These are phyloP conservation scores for Phylloporus sp. DNA, from an alignment of 768 basidiomycete species.

Conservation along the genomic window DNA sequence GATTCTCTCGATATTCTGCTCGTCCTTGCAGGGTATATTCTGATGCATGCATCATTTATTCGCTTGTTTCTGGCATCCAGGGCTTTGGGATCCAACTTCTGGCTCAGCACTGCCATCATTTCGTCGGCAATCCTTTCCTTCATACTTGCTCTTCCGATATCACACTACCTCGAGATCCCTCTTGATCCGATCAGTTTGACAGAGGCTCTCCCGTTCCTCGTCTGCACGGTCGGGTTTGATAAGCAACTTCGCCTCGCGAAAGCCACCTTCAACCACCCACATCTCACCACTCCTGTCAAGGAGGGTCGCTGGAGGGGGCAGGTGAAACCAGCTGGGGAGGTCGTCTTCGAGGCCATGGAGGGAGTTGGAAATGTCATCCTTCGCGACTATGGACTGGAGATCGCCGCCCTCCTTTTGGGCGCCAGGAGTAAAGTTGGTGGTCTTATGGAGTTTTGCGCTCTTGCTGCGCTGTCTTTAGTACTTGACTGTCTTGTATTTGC, in stretches of 20 bases:
- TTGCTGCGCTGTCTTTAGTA: slow-evolving; percentile 82
- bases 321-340: slow-evolving; percentile 74
- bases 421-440: slow-evolving; percentile 85
- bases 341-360: slow-evolving; percentile 79
- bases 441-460: slow-evolving; percentile 88
- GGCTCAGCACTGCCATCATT: slow-evolving; percentile 68
- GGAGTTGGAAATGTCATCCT: slow-evolving; percentile 79
- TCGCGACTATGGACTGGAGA: slow-evolving; percentile 89
- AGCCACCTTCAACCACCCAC: slow-evolving; percentile 82
- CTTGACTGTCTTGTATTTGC: slow-evolving; percentile 86
- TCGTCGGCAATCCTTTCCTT: slow-evolving; percentile 79
- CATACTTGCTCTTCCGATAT: slow-evolving; percentile 73
- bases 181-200: slow-evolving; percentile 91
- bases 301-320: slow-evolving; percentile 38
- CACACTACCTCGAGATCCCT: slow-evolving; percentile 72
- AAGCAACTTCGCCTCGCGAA: slow-evolving; percentile 90
- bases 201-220: slow-evolving; percentile 95
- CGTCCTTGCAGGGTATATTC: slow-evolving; percentile 86
- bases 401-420: slow-evolving; percentile 83
- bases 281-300: slow-evolving; percentile 40
- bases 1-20: slow-evolving; percentile 94
- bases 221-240: slow-evolving; percentile 97
- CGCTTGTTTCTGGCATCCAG: slow-evolving; percentile 86
- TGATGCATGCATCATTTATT: slow-evolving; percentile 96
- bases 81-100: slow-evolving; percentile 71